phyloP scores from a whole-genome alignment of 2,329 filamentous ascomycete species.

The Cladorrhinum sp. region DNA sequence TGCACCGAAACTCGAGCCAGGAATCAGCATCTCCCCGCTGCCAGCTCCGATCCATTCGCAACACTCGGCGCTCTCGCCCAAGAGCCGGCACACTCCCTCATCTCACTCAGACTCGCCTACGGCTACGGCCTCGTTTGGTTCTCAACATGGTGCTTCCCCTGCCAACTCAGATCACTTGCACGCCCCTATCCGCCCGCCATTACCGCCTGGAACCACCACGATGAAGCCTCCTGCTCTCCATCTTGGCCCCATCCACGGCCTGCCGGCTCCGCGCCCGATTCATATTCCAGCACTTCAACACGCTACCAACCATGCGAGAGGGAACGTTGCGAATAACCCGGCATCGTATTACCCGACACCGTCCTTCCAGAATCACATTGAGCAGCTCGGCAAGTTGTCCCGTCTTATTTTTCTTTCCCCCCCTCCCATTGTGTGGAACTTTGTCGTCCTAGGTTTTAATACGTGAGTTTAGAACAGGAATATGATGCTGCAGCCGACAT shows the following conservation, averaged over 20 bases:
- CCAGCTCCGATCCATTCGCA: slow-evolving; percentile 45
- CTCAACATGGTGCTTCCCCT: slow-evolving; percentile 44
- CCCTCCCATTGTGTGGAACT: slow-evolving; percentile 49
- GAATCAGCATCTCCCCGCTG: slow-evolving; percentile 39
- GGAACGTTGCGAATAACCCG: slow-evolving; percentile 39
- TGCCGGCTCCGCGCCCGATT: slow-evolving; percentile 35
- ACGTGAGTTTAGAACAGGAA: slow-evolving; percentile 80
- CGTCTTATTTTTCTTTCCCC: slow-evolving; percentile 44
- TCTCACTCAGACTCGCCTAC: slow-evolving; percentile 66
- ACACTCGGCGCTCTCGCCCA: slow-evolving; percentile 61
- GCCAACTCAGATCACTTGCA: slow-evolving; percentile 31
- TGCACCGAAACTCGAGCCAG: slow-evolving; percentile 68
- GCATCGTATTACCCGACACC: slow-evolving; percentile 74
- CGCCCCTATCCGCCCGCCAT: slow-evolving; percentile 28
- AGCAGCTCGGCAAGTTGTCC: slow-evolving; percentile 86
- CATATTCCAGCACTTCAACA: slow-evolving; percentile 33
- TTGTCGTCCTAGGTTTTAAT: slow-evolving; percentile 67
- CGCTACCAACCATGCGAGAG: slow-evolving; percentile 25
- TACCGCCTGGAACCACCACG: slow-evolving; percentile 37
- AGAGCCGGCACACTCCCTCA: slow-evolving; percentile 76
- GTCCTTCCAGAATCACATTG: slow-evolving; percentile 85
- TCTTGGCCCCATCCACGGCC: slow-evolving; percentile 30
- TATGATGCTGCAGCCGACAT: slow-evolving; percentile 89
- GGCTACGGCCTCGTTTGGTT: slow-evolving; percentile 46
- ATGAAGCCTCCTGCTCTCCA: slow-evolving; percentile 38